Evolutionary conservation across 257 asterid species (phyloP), one percentile per base, ranked within the genome.

Genomic region (Solanum chaucha): DNA sequence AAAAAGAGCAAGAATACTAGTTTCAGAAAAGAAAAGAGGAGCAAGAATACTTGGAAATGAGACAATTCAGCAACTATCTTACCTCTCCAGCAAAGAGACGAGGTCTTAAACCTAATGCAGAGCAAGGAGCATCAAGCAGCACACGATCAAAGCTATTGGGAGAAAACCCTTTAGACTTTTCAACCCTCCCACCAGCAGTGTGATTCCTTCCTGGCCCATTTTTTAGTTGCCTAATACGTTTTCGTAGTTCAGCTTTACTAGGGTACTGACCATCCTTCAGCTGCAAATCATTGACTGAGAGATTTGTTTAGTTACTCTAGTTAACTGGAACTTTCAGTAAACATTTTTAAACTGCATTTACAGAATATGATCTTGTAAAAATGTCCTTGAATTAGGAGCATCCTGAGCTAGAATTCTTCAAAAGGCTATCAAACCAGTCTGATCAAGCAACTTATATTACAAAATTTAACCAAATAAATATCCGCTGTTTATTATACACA

Each of bases 91-190:
- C 93, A 93, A 97, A 97, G 59, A 97, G 87, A 41, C 99, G 94
- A 89, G 99, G 99, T 87, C 99, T 91, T 89, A 97, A 91, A 88
- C 99, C 99, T 92, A 97, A 98, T 85, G 99, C 99, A 77, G 99
- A 97, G 89, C 99, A 97, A 89, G 99, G 99, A 91, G 98, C 99
- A 93, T 97, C 99, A 67, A 97, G 96, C 74, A 97, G 99, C 91
- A 97, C 98, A 59, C 99, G 98, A 51, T 97, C 98, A 92, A 97
- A 97, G 92, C 95, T 93, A 92, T 94, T 93, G 14, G 98, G 97
- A 38, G 92, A 89, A 91, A 97, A 97, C 58, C 99, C 99, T 91
- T 91, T 88, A 24, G 92, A 95, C 87, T 90, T 94, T 89, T 94
- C 98, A 74, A 92, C 99, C 88, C 97, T 91, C 85, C 87, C 98